Evolutionary conservation across 2,329 filamentous ascomycete genomes (phyloP).

Genomic region (Hymenoscyphus fraxineus): DNA sequence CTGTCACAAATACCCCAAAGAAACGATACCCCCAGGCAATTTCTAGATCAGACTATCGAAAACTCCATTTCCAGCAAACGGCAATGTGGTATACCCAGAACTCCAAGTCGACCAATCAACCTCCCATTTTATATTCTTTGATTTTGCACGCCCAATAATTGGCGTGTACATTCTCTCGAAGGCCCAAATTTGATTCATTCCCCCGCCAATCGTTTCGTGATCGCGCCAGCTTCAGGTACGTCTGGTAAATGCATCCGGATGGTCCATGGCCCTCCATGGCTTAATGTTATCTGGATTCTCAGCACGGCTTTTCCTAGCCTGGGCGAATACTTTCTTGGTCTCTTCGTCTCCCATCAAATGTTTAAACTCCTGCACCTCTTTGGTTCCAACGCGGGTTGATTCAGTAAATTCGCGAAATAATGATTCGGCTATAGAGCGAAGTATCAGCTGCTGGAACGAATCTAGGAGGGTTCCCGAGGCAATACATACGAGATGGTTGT

Average conservation of each 20-base stretch:
- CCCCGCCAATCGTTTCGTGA: background rate
- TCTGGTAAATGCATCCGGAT: slow-evolving; percentile 53
- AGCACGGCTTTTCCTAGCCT: slow-evolving; percentile 50
- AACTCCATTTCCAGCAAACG: background rate
- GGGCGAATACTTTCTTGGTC: slow-evolving; percentile 44
- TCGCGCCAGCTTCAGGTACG: slow-evolving; percentile 13
- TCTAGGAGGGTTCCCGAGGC: background rate
- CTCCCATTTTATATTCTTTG: background rate
- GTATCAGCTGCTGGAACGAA: background rate
- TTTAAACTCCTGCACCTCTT: slow-evolving; percentile 46
- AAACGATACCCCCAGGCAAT: background rate
- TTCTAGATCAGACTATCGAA: background rate
- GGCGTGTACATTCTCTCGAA: background rate
- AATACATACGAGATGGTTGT: slow-evolving; percentile 48
- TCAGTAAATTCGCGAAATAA: slow-evolving; percentile 47
- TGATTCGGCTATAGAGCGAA: slow-evolving; percentile 43
- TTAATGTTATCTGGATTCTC: slow-evolving; percentile 55
- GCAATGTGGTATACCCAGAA: background rate
- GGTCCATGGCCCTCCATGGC: slow-evolving; percentile 55
- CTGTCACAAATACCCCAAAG: no score
- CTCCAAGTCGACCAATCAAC: background rate
- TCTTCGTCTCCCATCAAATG: slow-evolving; percentile 30
- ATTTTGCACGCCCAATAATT: background rate
- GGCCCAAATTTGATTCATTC: background rate
- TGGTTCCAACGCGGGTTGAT: slow-evolving; percentile 44